phyloP scores from a whole-genome alignment of 1,139 yeast species.

The Suhomyces bribrorum region DNA sequence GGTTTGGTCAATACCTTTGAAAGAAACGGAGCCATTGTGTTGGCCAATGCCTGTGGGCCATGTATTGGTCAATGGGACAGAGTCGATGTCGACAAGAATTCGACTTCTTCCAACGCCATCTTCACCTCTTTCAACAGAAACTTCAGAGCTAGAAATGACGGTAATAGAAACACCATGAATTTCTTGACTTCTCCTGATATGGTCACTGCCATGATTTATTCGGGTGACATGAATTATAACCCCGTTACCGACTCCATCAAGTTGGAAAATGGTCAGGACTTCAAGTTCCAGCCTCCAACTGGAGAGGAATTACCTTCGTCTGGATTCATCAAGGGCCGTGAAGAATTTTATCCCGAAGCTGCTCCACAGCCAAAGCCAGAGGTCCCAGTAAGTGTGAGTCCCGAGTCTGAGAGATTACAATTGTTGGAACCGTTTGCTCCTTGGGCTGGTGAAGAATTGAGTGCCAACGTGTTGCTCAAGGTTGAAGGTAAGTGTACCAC shows the following conservation, averaged over 20 bases:
- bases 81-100: conserved; percentile 59
- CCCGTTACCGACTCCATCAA: conserved; percentile 78
- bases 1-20: conserved; percentile 80
- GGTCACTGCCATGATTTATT: conserved; percentile 94
- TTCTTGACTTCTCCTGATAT: conserved; percentile 95
- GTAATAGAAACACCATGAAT: conserved; percentile 95
- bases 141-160: conserved; percentile 96
- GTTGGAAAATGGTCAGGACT: conserved; percentile 63
- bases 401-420: conserved; percentile 68
- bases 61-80: conserved; percentile 99
- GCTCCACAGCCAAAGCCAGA: conserved; percentile 72
- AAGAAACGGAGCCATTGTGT: conserved; percentile 82
- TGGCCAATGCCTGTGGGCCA: conserved; percentile 98
- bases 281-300: conserved; percentile 66
- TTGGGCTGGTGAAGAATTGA: conserved; percentile 82
- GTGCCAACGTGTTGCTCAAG: conserved; percentile 74
- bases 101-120: conserved; percentile 74
- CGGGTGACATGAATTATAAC: conserved; percentile 87
- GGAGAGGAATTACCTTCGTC: conserved; percentile 83
- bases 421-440: conserved; percentile 83
- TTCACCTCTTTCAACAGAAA: conserved; percentile 96
- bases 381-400: conserved; percentile 72
- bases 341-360: conserved; percentile 80
- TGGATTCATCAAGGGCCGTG: conserved; percentile 84
- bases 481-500: conserved; percentile 98